Conservation (phyloP, 306 rosid species). For the Inga oerstediana region DNA sequence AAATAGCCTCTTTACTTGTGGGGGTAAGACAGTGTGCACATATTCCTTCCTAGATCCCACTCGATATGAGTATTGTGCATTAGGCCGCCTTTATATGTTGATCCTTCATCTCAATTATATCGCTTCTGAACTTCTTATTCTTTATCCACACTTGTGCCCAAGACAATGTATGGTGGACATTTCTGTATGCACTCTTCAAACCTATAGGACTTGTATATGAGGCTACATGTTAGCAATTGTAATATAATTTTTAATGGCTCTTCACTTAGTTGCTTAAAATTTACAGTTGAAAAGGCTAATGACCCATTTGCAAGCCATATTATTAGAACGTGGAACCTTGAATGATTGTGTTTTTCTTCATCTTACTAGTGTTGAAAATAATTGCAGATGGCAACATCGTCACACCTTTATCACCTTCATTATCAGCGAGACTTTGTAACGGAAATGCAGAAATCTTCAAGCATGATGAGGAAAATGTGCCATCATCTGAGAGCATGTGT, state of each 20-base stretch:
- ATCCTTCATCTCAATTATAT: not conserved
- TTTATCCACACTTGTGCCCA: not conserved
- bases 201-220: not conserved
- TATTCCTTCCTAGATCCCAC: too few relatives aligned
- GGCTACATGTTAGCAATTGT: not conserved
- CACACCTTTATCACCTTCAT: constrained; percentile 45
- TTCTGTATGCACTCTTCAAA: not conserved
- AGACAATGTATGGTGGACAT: not conserved
- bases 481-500: constrained; percentile 37
- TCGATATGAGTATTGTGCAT: too few relatives aligned
- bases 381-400: constrained; percentile 27
- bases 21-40: too few relatives aligned
- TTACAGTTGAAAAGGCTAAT: not conserved
- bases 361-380: not conserved
- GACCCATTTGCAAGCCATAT: not conserved
- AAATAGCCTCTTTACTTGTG: too few relatives aligned
- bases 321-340: not conserved
- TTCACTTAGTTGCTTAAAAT: not conserved
- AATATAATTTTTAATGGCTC: not conserved
- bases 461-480: constrained; percentile 38
- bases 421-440: constrained; percentile 43
- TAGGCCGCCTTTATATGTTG: not conserved
- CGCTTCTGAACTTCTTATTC: not conserved
- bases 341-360: not conserved
- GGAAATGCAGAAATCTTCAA: constrained; percentile 49